phyloP scores from a whole-genome alignment of 2,329 filamentous ascomycete genomes.

The Chaetomium olivaceum region DNA sequence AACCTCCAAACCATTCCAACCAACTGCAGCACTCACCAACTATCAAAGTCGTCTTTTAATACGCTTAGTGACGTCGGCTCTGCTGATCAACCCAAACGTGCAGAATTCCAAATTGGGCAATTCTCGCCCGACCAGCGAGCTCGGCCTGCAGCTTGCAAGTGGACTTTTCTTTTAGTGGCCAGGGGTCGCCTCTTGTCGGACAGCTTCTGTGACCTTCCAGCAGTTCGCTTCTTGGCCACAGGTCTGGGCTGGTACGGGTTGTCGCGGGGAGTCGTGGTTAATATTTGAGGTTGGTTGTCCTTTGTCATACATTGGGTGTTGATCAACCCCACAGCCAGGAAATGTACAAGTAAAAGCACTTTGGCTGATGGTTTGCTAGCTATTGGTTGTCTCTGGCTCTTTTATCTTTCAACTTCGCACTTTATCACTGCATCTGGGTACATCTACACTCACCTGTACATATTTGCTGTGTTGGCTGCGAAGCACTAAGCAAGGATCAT shows the following conservation, averaged over 20 bases:
- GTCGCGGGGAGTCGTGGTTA: background rate
- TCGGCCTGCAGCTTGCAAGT: constrained; percentile 1
- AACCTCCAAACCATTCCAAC: background rate
- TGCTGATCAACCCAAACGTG: constrained; percentile 14
- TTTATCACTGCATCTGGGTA: background rate
- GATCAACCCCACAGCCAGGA: background rate
- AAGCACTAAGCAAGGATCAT: background rate
- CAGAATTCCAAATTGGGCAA: constrained; percentile 21
- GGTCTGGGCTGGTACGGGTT: background rate
- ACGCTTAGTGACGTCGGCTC: constrained; percentile 8
- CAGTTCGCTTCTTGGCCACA: background rate
- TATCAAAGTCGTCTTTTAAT: constrained; percentile 5
- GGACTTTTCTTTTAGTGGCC: background rate
- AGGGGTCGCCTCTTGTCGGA: background rate
- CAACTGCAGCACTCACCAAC: background rate
- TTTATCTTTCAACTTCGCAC: background rate
- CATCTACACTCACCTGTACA: background rate
- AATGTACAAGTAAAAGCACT: background rate
- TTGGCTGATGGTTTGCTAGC: constrained; percentile 1
- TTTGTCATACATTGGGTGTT: background rate
- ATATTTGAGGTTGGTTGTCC: background rate
- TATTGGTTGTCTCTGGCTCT: background rate
- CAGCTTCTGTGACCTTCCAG: constrained; percentile 7
- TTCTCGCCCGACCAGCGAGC: background rate
- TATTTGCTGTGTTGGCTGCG: background rate